Evolutionary conservation across 2,329 filamentous ascomycete species (phyloP), one percentile per base, ranked within the genome.

Genomic region (Hypoxylon sp.): DNA sequence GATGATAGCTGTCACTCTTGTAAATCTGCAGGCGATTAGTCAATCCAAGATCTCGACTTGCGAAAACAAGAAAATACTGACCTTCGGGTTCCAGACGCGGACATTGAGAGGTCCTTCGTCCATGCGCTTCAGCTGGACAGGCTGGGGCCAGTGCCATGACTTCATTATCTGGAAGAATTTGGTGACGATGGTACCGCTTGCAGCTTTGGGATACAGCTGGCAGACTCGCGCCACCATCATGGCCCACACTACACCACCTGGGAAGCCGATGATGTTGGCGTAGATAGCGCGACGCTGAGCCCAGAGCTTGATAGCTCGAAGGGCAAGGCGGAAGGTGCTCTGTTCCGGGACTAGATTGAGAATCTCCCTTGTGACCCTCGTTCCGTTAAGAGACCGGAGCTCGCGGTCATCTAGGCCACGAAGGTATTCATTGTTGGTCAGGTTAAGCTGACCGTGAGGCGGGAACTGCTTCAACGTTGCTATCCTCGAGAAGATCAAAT

Each of bases 141-240:
- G 96, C 70, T 92, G 88, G 4, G 96, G 96, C 94, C 96, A 99
- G 30, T 88, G 89, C 96, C 96, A 99, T 69, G 91, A 89, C 69
- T 89, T 88, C 82, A 98, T 93, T 70, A 99, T 91, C 71, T 91
- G 86, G 80, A 98, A 99, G 83, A 99, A 98, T 77, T 97, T 97
- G 75, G 90, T 87, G 40, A 99, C 90, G 59, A 99, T 90, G 22
- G 93, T 91, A 1, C 94, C 93, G 16, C 92, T 92, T 7, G 93
- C 92, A 5, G 96, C 96, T 76, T 93, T 93, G 12, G 96, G 96
- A 74, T 98, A 99, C 14, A 99, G 86, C 78, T 99, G 96, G 78
- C 96, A 98, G 42, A 98, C 92, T 68, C 96, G 88, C 53, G 96
- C 96, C 26, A 98, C 94, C 74, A 99, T 86, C 91, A 99, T 97